Base-by-base conservation (phyloP, 2,329 filamentous ascomycete genomes). In the Phoma sp. region DNA sequence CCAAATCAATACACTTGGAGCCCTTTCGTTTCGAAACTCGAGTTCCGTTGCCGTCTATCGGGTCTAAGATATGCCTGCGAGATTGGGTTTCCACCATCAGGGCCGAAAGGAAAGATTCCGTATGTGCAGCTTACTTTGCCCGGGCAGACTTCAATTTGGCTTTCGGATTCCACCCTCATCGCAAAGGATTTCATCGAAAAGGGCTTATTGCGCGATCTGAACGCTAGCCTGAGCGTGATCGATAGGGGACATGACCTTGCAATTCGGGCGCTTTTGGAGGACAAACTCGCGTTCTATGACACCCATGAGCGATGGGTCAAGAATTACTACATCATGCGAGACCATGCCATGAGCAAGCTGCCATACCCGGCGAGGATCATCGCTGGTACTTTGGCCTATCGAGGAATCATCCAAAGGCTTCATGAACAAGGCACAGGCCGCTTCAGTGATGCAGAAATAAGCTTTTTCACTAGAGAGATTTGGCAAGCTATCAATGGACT, bases 11-110 rank as follows among this genome's bases (percentile, higher is more conserved):
- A 86, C 61, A 77, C 80, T 45, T 86, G 83, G 83, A 87, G 85
- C 0, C 84, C 85, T 8, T 88, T 86, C 60, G 83, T 86, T 47
- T 82, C 74, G 39, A 88, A 88, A 67, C 75, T 88, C 46, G 86
- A 89, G 65, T 78, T 83, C 14, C 83, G 85, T 11, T 76, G 88
- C 5, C 84, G 86, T 11, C 79, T 86, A 59, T 77, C 78, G 2
- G 67, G 70, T 1, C 44, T 86, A 2, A 35, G 69, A 0, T 88
- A 88, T 68, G 63, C 59, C 13, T 64, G 71, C 4, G 79, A 73
- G 2, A 57, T 59, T 3, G 85, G 85, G 1, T 81, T 80, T 0
- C 67, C 77, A 0, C 64, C 59, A 36, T 67, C 72, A 0, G 81
- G 77, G 0, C 85, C 86, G 0, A 79, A 75, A 44, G 83, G 83